Base-by-base conservation (phyloP, 1,139 yeast genomes). In the Yamadazyma diddensiae region DNA sequence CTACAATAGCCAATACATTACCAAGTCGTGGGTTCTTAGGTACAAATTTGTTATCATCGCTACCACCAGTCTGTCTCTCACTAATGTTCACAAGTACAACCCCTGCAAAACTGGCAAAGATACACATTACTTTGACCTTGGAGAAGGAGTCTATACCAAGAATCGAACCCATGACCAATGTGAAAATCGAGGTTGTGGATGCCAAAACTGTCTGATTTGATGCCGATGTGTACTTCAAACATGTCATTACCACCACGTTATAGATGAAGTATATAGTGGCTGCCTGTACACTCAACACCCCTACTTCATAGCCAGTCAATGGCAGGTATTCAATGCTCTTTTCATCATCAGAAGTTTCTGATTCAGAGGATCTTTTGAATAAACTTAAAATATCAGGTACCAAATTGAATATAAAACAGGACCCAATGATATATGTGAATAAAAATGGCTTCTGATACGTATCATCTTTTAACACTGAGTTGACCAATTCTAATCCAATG, bases 151-250 rank as follows among this genome's bases (percentile, higher is more conserved):
- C 81, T 14, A 70, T 64, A 15, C 58, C 57, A 17, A 64, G 47
- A 8, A 54, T 24, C 1, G 53, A 57, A 0, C 79, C 77, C 14
- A 73, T 53, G 8, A 73, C 43, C 22, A 75, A 54, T 0, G 79
- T 70, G 47, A 73, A 75, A 3, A 73, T 61, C 4, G 79, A 70
- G 1, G 79, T 66, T 0, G 77, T 65, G 6, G 79, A 66, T 3
- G 77, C 65, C 19, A 75, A 49, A 3, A 74, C 71, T 0, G 79
- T 71, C 45, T 66, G 74, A 42, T 71, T 73, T 15, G 79, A 70
- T 0, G 79, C 78, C 4, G 76, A 64, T 0, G 81, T 75, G 43
- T 59, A 75, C 42, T 62, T 60, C 31, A 75, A 55, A 6, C 74
- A 57, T 8, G 55, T 36, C 53, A 73, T 60, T 4, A 59, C 69